Conservation (phyloP, 345 rosid genomes). For the Erodium maritimum region DNA sequence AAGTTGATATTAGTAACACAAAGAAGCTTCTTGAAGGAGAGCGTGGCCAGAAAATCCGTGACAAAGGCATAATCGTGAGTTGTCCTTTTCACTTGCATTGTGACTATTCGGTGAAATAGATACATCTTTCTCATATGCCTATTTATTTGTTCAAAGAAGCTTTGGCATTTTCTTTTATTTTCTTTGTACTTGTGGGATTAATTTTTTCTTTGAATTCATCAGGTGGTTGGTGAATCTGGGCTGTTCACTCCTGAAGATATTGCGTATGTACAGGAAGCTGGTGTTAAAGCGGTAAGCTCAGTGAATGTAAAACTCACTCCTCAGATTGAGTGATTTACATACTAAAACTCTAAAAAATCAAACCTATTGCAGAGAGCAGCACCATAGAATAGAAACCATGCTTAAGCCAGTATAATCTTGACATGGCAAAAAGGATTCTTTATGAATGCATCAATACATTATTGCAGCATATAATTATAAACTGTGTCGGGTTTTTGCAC, state of each 20-base stretch:
- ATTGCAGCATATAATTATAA: too few relatives aligned
- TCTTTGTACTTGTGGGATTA: conserved; percentile 1
- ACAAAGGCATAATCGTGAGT: conserved; percentile 73
- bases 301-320: neutral
- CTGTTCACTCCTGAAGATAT: conserved; percentile 72
- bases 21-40: conserved; percentile 78
- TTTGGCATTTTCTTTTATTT: neutral
- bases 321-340: neutral
- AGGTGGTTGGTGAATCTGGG: conserved; percentile 95
- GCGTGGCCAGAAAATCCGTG: conserved; percentile 57
- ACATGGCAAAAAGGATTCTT: too few relatives aligned
- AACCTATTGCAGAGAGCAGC: too few relatives aligned
- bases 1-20: conserved; percentile 77
- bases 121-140: neutral
- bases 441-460: too few relatives aligned
- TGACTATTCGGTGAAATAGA: neutral
- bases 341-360: too few relatives aligned
- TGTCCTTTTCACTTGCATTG: neutral
- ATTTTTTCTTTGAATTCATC: conserved; percentile 1
- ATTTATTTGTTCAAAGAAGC: neutral
- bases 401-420: too few relatives aligned
- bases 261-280: conserved; percentile 78
- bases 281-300: conserved; percentile 76
- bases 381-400: too few relatives aligned
- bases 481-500: conserved; percentile 9